These are phyloP conservation scores for Rhizopogon parksii DNA, from an alignment of 1,284 basidiomycete genomes.

Conservation along the genomic window DNA sequence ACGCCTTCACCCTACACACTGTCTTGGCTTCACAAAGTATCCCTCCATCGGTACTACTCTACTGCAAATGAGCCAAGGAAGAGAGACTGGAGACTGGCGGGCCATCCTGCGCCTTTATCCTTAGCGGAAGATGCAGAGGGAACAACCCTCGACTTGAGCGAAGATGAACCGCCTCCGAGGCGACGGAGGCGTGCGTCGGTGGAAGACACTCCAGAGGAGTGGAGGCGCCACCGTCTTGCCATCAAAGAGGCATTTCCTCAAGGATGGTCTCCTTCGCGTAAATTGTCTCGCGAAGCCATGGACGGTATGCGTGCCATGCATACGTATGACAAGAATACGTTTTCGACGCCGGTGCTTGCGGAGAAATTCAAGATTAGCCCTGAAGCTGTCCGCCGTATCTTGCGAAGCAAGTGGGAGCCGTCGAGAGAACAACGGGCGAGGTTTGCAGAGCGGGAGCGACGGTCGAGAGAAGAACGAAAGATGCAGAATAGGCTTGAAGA, in stretches of 20 bases:
- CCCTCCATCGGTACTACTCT: constrained; percentile 23
- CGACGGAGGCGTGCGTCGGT: constrained; percentile 32
- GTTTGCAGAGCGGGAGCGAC: constrained; percentile 54
- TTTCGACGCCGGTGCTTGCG: constrained; percentile 66
- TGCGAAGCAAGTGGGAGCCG: constrained; percentile 77
- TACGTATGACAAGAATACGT: constrained; percentile 59
- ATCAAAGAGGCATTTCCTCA: constrained; percentile 62
- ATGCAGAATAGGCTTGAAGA: constrained; percentile 37
- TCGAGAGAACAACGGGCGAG: constrained; percentile 47
- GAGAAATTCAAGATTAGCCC: constrained; percentile 78
- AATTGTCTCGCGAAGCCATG: constrained; percentile 89
- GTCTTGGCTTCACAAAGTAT: constrained; percentile 4
- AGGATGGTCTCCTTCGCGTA: constrained; percentile 83
- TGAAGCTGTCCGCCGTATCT: constrained; percentile 80
- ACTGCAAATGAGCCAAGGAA: constrained; percentile 15
- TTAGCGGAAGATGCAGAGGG: constrained; percentile 42
- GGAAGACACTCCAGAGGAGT: constrained; percentile 46
- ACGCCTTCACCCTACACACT: background rate
- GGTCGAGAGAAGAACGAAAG: constrained; percentile 37
- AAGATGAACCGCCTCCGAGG: constrained; percentile 42
- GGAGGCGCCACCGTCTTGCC: constrained; percentile 47
- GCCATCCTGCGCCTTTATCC: constrained; percentile 43
- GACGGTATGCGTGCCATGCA: constrained; percentile 74
- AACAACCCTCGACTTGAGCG: constrained; percentile 39
- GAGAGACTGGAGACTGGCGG: constrained; percentile 44